phyloP scores from a whole-genome alignment of 345 rosid genomes.

The Kandelia obovata region DNA sequence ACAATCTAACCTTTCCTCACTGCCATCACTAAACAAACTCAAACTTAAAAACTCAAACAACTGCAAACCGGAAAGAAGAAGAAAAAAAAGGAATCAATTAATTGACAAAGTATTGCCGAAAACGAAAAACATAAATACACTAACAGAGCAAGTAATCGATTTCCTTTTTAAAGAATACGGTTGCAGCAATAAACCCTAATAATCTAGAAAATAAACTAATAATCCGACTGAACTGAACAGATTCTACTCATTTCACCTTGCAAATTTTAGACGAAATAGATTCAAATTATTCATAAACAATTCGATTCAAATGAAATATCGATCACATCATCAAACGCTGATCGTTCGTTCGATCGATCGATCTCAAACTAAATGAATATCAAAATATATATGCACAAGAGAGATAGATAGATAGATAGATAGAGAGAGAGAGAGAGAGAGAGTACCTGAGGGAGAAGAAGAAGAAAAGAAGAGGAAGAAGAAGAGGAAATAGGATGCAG shows the following conservation, averaged over 20 bases:
- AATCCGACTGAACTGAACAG: too few relatives aligned
- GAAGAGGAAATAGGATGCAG: slow-evolving; percentile 4
- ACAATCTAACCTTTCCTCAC: slow-evolving; percentile 14
- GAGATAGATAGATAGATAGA: background rate
- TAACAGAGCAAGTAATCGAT: too few relatives aligned
- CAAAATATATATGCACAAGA: background rate
- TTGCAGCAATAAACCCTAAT: too few relatives aligned
- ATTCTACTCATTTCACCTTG: too few relatives aligned
- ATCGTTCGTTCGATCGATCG: slow-evolving; percentile 16
- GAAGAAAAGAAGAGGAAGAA: too few relatives aligned
- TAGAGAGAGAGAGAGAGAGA: background rate
- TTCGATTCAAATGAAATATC: background rate
- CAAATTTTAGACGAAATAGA: too few relatives aligned
- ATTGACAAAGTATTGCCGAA: background rate
- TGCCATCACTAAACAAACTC: slow-evolving; percentile 24
- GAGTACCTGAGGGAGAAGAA: too few relatives aligned
- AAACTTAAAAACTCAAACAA: background rate
- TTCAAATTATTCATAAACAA: too few relatives aligned
- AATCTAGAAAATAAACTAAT: too few relatives aligned
- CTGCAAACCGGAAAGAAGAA: slow-evolving; percentile 9
- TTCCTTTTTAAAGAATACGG: too few relatives aligned
- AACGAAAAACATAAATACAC: background rate
- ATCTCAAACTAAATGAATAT: slow-evolving; percentile 7
- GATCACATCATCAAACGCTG: slow-evolving; percentile 10
- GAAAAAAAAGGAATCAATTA: background rate